These are phyloP conservation scores for Miscanthus sacchariflorus DNA, from an alignment of 202 grass and related monocot genomes.

Conservation along the genomic window DNA sequence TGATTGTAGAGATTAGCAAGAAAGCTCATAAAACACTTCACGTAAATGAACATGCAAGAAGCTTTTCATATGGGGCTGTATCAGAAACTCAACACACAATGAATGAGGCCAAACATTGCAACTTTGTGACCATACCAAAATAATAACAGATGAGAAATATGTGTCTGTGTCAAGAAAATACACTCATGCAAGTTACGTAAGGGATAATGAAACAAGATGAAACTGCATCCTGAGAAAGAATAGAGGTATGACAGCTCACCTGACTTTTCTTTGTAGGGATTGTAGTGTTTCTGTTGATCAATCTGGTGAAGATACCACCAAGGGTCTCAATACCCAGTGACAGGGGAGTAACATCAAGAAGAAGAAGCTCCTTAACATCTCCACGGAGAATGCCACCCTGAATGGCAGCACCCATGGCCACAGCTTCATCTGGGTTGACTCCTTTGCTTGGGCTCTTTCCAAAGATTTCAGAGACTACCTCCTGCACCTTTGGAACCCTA, in stretches of 20 bases:
- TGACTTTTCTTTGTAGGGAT: constrained; percentile 98
- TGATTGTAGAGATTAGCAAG: not conserved
- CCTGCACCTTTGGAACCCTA: constrained; percentile 96
- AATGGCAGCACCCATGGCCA: constrained; percentile 90
- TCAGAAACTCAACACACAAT: not conserved
- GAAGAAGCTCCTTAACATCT: constrained; percentile 96
- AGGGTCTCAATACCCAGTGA: constrained; percentile 98
- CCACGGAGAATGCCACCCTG: constrained; percentile 94
- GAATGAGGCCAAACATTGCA: not conserved
- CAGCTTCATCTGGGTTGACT: constrained; percentile 94
- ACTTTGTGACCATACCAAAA: not conserved
- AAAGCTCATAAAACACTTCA: not conserved
- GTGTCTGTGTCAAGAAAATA: not conserved
- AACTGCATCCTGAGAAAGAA: not conserved
- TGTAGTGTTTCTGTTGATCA: constrained; percentile 96
- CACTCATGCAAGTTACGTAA: not conserved
- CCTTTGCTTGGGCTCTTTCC: constrained; percentile 92
- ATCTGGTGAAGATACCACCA: constrained; percentile 95
- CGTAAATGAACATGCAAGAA: not conserved
- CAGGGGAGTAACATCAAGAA: constrained; percentile 92
- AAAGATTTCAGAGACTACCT: constrained; percentile 86
- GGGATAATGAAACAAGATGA: not conserved
- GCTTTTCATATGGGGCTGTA: not conserved
- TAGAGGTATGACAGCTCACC: constrained; percentile 37
- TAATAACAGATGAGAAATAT: not conserved